A percentile compares a stretch with the other conserved stretches of the same genome.
Evolutionary conservation across 2,329 filamentous ascomycete genomes (phyloP).

Genomic region (Nigrospora oryzae): DNA sequence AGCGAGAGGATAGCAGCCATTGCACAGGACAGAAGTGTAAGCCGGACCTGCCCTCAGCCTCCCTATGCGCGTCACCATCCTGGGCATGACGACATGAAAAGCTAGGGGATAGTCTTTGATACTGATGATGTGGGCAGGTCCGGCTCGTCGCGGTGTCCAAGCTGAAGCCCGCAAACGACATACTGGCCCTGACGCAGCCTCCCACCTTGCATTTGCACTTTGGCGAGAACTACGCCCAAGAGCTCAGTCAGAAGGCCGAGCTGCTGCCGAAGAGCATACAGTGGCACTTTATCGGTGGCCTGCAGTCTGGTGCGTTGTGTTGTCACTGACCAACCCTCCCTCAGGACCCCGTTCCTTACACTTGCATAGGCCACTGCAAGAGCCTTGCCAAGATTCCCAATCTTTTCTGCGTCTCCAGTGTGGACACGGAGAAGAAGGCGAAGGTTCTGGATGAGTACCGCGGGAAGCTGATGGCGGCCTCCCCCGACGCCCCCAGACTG

Average conservation of each 20-base stretch:
- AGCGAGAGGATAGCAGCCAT: conserved; percentile 47
- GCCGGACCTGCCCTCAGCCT: conserved; percentile 13
- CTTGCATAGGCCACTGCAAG: conserved; percentile 70
- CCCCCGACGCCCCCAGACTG: conserved; percentile 35
- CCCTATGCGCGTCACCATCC: too few species aligned
- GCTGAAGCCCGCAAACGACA: conserved; percentile 86
- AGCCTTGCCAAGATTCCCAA: conserved; percentile 79
- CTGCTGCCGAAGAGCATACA: conserved; percentile 67
- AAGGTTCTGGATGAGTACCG: conserved; percentile 71
- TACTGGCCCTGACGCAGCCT: conserved; percentile 70
- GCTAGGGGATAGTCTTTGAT: conserved; percentile 5
- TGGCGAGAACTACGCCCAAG: conserved; percentile 93
- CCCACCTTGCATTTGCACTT: conserved; percentile 64
- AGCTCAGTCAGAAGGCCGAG: conserved; percentile 77
- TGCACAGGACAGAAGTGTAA: conserved; percentile 45
- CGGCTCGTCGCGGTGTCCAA: conserved; percentile 94
- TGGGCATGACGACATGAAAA: too few species aligned
- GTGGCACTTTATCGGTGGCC: conserved; percentile 95
- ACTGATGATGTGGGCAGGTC: conserved; percentile 38
- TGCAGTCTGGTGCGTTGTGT: conserved; percentile 59
- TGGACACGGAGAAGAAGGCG: conserved; percentile 85
- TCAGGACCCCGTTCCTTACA: neutral
- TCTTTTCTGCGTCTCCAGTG: conserved; percentile 83
- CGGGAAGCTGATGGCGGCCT: conserved; percentile 37
- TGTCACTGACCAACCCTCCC: neutral